Evolutionary conservation across 805 yeast genomes (phyloP).

Genomic region (Millerozyma acaciae): DNA sequence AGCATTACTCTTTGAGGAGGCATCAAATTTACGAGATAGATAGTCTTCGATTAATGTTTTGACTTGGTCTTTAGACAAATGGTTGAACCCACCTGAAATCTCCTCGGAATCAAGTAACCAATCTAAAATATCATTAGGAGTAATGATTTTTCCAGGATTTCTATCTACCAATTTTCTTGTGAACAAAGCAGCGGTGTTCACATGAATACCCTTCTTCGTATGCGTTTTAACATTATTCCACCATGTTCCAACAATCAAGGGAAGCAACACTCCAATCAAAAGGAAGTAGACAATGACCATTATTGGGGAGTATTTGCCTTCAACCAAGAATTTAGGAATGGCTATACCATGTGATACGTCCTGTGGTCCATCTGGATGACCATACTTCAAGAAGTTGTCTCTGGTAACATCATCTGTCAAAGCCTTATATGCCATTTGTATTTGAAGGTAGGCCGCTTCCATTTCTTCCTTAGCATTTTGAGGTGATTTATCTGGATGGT

Average conservation of each 20-base stretch:
- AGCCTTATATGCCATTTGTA: conserved; percentile 91
- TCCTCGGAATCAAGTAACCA: conserved; percentile 69
- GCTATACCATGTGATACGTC: conserved; percentile 91
- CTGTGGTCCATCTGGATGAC: conserved; percentile 98
- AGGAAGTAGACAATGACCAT: conserved; percentile 61
- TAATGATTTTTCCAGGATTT: conserved; percentile 64
- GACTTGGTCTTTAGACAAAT: conserved; percentile 45
- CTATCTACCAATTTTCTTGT: conserved; percentile 70
- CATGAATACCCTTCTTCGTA: conserved; percentile 80
- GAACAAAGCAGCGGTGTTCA: conserved; percentile 76
- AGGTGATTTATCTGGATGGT: conserved; percentile 90
- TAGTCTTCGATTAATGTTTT: conserved; percentile 52
- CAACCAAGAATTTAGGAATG: conserved; percentile 84
- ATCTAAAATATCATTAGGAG: conserved; percentile 52
- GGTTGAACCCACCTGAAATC: conserved; percentile 41
- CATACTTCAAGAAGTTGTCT: conserved; percentile 79
- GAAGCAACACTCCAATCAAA: conserved; percentile 74
- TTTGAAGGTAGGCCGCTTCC: conserved; percentile 75
- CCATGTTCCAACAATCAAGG: conserved; percentile 80
- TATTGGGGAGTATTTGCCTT: conserved; percentile 68
- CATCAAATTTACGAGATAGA: conserved; percentile 45
- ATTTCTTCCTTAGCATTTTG: conserved; percentile 54
- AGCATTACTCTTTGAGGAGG: conserved; percentile 16
- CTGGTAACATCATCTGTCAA: conserved; percentile 84
- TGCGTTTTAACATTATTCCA: conserved; percentile 79